Conservation (phyloP, 495 filamentous ascomycete genomes). For the Rostrohypoxylon terebratum region DNA sequence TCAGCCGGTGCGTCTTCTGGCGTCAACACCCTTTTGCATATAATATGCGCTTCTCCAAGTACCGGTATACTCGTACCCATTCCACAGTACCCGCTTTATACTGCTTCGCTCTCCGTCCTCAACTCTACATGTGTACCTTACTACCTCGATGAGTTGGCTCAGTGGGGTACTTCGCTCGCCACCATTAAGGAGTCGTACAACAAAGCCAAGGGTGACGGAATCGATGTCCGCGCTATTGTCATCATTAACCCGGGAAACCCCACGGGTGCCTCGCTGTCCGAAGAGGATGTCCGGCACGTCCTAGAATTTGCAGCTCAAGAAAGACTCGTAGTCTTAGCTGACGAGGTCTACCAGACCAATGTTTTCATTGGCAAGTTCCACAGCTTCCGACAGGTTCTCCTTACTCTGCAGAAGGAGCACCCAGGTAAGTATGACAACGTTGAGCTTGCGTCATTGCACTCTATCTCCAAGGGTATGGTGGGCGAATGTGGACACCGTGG, state of each 20-base stretch:
- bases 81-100: conserved; percentile 98
- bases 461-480: conserved; percentile 95
- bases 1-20: conserved; percentile 92
- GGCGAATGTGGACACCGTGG: conserved; percentile 98
- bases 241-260: conserved; percentile 99
- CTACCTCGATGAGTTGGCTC: conserved; percentile 83
- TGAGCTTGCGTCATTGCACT: conserved; percentile 88
- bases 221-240: conserved; percentile 89
- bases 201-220: conserved; percentile 77
- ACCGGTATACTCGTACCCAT: conserved; percentile 94
- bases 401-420: conserved; percentile 80
- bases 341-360: conserved; percentile 99
- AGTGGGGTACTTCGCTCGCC: conserved; percentile 86
- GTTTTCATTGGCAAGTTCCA: conserved; percentile 93
- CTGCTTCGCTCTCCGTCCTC: conserved; percentile 87
- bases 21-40: conserved; percentile 89
- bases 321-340: conserved; percentile 88
- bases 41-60: conserved; percentile 82
- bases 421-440: conserved; percentile 82
- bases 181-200: conserved; percentile 77
- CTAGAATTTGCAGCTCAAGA: conserved; percentile 87
- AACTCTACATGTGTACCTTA: conserved; percentile 92
- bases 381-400: conserved; percentile 91
- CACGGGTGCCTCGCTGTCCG: conserved; percentile 84
- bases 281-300: conserved; percentile 82